These are phyloP conservation scores for Pestalotiopsis sp. DNA, from an alignment of 2,329 filamentous ascomycete species.

Conservation along the genomic window DNA sequence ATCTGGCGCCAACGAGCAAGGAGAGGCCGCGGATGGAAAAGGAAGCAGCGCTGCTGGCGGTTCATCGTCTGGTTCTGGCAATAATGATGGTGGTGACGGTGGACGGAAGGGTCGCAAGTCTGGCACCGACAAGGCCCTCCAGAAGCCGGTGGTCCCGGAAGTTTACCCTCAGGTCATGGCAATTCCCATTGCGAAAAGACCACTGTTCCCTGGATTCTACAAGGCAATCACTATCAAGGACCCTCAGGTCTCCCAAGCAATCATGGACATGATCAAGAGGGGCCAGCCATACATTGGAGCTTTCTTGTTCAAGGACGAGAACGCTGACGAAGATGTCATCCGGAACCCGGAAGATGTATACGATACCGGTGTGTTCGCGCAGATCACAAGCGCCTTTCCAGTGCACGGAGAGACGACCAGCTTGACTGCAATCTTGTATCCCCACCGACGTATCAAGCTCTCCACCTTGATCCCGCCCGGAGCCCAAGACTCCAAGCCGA, in stretches of 20 bases:
- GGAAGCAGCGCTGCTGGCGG: slow-evolving; percentile 58
- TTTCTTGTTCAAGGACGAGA: slow-evolving; percentile 96
- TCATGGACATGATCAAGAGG: slow-evolving; percentile 94
- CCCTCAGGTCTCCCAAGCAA: slow-evolving; percentile 85
- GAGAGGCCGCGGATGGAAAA: slow-evolving; percentile 54
- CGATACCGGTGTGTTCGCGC: slow-evolving; percentile 94
- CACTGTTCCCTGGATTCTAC: slow-evolving; percentile 96
- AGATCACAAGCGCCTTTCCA: slow-evolving; percentile 95
- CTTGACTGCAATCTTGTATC: slow-evolving; percentile 92
- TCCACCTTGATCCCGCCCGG: slow-evolving; percentile 77
- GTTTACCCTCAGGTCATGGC: slow-evolving; percentile 98
- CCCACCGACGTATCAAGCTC: slow-evolving; percentile 90
- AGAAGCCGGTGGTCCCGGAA: slow-evolving; percentile 89
- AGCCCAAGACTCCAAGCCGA: slow-evolving; percentile 51
- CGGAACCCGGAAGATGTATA: slow-evolving; percentile 89
- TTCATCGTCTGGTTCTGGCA: slow-evolving; percentile 49
- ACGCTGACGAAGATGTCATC: slow-evolving; percentile 91
- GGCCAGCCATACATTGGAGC: slow-evolving; percentile 97
- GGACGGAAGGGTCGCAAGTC: slow-evolving; percentile 74
- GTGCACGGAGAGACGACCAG: slow-evolving; percentile 82
- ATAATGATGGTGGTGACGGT: slow-evolving; percentile 62
- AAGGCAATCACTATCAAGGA: slow-evolving; percentile 98
- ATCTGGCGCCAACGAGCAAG: slow-evolving; percentile 46
- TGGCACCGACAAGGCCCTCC: slow-evolving; percentile 69
- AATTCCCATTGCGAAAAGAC: slow-evolving; percentile 91